Conservation (phyloP, 345 rosid genomes). For the Gossypium sturtianum region DNA sequence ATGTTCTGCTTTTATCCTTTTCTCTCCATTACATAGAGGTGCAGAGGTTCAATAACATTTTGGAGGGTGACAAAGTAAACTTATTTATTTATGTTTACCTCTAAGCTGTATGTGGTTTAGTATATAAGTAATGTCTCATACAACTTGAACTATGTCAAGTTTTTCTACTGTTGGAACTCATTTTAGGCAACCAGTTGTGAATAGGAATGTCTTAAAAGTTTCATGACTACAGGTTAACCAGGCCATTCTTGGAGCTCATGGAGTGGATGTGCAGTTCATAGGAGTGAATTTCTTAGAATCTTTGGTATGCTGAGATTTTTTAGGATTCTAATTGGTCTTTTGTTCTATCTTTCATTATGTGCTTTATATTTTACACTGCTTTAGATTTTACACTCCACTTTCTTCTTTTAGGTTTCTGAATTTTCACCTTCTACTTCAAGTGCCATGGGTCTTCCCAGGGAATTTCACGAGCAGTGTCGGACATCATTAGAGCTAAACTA, state of each 20-base stretch:
- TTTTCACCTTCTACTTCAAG: slow-evolving; percentile 93
- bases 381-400: neutral
- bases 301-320: slow-evolving; percentile 44
- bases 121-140: neutral
- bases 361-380: slow-evolving; percentile 5
- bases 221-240: slow-evolving; percentile 66
- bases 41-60: neutral
- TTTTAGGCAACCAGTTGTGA: neutral
- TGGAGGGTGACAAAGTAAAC: neutral
- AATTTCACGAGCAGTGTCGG: slow-evolving; percentile 87
- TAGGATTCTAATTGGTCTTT: slow-evolving; percentile 14
- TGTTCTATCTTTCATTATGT: slow-evolving; percentile 12
- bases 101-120: neutral
- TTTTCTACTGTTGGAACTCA: neutral
- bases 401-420: slow-evolving; percentile 71
- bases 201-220: slow-evolving; percentile 23
- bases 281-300: slow-evolving; percentile 89
- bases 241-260: slow-evolving; percentile 72
- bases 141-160: neutral
- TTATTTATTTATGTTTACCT: neutral
- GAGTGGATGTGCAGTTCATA: slow-evolving; percentile 67
- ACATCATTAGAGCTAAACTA: slow-evolving; percentile 69
- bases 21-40: neutral
- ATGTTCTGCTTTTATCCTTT: neutral
- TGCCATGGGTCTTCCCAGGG: slow-evolving; percentile 96